Base-by-base conservation (phyloP, 2,329 filamentous ascomycete genomes). In the Penicillium digitatum region DNA sequence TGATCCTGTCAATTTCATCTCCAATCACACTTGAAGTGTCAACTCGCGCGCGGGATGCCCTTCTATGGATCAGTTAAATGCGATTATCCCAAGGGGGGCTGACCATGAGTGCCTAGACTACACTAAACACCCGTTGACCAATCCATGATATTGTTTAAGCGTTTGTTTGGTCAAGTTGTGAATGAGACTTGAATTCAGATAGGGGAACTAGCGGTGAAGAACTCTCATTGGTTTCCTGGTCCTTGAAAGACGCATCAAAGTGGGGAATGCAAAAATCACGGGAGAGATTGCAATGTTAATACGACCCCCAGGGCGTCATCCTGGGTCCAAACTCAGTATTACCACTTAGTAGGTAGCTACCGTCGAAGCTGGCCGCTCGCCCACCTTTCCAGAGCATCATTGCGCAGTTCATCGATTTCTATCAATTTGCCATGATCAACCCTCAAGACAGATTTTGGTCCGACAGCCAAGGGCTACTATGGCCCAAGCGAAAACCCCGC, bases 391-490 rank as follows among this genome's bases (percentile, higher is more conserved):
- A 4, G 10, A 42, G 5, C 5, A 42, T 6, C 14, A 26, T 26
- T 10, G 3, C 3, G 12, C 3, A 29, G 8, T 4, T 29, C 24
- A 7, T 1, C 5, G 0, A 4, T 14, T 5, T 20, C 24, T 11
- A 8, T 14, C 1, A 4, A 22, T 24, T 22, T 6, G 12, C 12
- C 14, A 51, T 51, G 29, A 52, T 52, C 5, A 7, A 38, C 1
- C 49, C 40, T 0, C 7, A 52, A 2, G 24, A 52, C 5, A 45
- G 31, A 37, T 63, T 65, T 50, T 60, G 26, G 24, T 60, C 59
- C 22, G 52, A 63, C 9, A 52, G 60, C 4, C 54, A 62, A 62
- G 35, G 7, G 20, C 50, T 65, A 62, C 51, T 61, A 56, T 5
- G 58, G 56, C 37, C 39, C 53, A 8, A 53, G 43, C 11, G 55